Percentiles rank a stretch among this genome's conserved stretches.
phyloP scores from a whole-genome alignment of 2,329 filamentous ascomycete genomes.

The Penicillium expansum region DNA sequence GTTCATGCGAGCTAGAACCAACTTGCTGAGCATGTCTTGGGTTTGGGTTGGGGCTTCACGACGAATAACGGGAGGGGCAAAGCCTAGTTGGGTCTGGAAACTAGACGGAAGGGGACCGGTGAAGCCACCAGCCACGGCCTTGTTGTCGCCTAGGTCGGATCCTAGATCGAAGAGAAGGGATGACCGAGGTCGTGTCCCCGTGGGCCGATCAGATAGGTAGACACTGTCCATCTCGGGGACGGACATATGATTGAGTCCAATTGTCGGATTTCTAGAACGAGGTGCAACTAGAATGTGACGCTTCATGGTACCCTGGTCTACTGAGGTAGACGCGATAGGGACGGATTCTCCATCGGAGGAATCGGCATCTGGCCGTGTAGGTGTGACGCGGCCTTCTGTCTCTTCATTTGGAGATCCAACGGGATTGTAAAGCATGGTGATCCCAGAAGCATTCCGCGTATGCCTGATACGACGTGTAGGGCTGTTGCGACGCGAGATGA shows the following conservation, averaged over 20 bases:
- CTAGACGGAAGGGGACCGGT: slow-evolving; percentile 67
- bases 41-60: slow-evolving; percentile 48
- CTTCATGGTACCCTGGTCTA: slow-evolving; percentile 46
- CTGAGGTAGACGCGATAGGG: slow-evolving; percentile 36
- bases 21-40: slow-evolving; percentile 71
- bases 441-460: slow-evolving; percentile 71
- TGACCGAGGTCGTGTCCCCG: slow-evolving; percentile 48
- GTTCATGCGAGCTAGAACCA: slow-evolving; percentile 88
- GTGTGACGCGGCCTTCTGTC: slow-evolving; percentile 24
- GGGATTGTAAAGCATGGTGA: slow-evolving; percentile 82
- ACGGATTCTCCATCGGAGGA: slow-evolving; percentile 37
- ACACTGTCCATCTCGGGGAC: slow-evolving; percentile 57
- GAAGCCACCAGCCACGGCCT: slow-evolving; percentile 59
- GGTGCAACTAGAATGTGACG: slow-evolving; percentile 34
- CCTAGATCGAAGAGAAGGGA: slow-evolving; percentile 71
- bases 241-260: slow-evolving; percentile 54
- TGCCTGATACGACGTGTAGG: slow-evolving; percentile 51
- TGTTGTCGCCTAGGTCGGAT: slow-evolving; percentile 67
- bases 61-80: slow-evolving; percentile 63
- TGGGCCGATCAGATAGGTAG: slow-evolving; percentile 45
- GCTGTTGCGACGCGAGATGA: slow-evolving; percentile 36
- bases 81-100: slow-evolving; percentile 77
- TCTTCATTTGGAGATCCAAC: slow-evolving; percentile 45
- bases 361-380: slow-evolving; percentile 23
- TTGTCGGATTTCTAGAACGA: slow-evolving; percentile 57